Percentiles rank a stretch among this genome's conserved stretches.
phyloP scores from a whole-genome alignment of 441 rosid genomes.

The Populus hybrid region DNA sequence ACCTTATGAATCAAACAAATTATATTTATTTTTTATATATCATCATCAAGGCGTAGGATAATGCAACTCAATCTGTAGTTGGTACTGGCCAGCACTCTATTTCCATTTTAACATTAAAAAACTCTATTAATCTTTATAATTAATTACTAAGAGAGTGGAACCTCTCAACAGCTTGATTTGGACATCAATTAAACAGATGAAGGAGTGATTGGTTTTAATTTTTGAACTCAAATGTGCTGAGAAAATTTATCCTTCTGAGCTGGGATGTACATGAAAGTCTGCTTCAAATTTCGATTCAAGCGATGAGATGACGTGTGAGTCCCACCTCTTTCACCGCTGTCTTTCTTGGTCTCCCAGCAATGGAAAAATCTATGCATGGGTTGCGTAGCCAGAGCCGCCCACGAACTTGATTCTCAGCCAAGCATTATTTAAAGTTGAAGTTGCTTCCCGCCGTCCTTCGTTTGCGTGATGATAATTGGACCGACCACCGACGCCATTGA shows the following conservation, averaged over 20 bases:
- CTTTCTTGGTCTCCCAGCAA: slow-evolving; percentile 3
- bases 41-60: not conserved
- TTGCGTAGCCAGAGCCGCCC: slow-evolving; percentile 20
- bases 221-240: not conserved
- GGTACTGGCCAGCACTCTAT: not conserved
- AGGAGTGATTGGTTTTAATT: not conserved
- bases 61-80: not conserved
- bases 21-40: too few species aligned
- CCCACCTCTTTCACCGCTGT: not conserved
- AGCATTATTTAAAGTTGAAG: not conserved
- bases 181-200: not conserved
- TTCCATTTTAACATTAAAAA: not conserved
- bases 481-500: not conserved
- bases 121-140: not conserved
- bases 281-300: not conserved
- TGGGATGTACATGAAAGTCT: not conserved
- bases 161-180: not conserved
- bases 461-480: not conserved
- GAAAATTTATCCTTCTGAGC: not conserved
- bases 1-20: too few species aligned
- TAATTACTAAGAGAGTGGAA: not conserved
- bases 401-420: slow-evolving; percentile 10
- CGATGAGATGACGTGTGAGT: not conserved
- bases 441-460: not conserved
- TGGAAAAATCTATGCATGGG: slow-evolving; percentile 6